Evolutionary conservation across 75 land plant genomes (phyloP).

Genomic region (Azolla pinnata): DNA sequence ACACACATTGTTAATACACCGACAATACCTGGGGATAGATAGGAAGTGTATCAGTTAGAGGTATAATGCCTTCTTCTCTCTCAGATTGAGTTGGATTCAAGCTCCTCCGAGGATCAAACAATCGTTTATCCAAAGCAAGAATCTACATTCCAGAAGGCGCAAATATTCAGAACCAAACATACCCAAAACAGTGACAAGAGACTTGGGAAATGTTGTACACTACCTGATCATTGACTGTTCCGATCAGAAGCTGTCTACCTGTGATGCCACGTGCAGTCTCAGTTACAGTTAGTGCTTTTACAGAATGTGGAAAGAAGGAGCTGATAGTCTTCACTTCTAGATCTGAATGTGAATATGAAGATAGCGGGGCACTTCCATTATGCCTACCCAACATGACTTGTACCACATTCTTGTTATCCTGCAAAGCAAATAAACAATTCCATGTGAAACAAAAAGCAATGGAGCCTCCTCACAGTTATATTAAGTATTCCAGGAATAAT

Average conservation of each 20-base stretch:
- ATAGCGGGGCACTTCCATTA: slow-evolving; percentile 66
- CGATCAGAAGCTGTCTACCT: slow-evolving; percentile 83
- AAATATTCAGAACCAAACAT: too few species aligned
- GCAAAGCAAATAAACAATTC: slow-evolving; percentile 12
- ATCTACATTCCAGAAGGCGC: too few species aligned
- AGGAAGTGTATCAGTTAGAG: slow-evolving; percentile 81
- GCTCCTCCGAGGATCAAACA: slow-evolving; percentile 84
- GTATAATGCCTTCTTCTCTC: slow-evolving; percentile 88
- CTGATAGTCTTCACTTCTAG: slow-evolving; percentile 66
- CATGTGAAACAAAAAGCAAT: too few species aligned
- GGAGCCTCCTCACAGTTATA: too few species aligned
- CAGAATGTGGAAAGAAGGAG: slow-evolving; percentile 80
- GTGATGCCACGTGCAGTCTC: slow-evolving; percentile 89
- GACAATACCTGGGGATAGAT: slow-evolving; percentile 86
- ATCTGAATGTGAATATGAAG: slow-evolving; percentile 71
- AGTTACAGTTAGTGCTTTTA: slow-evolving; percentile 74
- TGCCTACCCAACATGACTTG: slow-evolving; percentile 83
- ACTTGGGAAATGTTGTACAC: neutral
- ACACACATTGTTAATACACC: too few species aligned
- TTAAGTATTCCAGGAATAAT: too few species aligned
- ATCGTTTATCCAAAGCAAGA: slow-evolving; percentile 91
- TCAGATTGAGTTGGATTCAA: slow-evolving; percentile 71
- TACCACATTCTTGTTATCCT: slow-evolving; percentile 81
- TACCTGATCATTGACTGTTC: slow-evolving; percentile 92
- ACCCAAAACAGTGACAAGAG: neutral